A percentile compares a stretch with the other conserved stretches of the same genome.
phyloP scores from a whole-genome alignment of 768 basidiomycete genomes.

The Suillus clintonianus region DNA sequence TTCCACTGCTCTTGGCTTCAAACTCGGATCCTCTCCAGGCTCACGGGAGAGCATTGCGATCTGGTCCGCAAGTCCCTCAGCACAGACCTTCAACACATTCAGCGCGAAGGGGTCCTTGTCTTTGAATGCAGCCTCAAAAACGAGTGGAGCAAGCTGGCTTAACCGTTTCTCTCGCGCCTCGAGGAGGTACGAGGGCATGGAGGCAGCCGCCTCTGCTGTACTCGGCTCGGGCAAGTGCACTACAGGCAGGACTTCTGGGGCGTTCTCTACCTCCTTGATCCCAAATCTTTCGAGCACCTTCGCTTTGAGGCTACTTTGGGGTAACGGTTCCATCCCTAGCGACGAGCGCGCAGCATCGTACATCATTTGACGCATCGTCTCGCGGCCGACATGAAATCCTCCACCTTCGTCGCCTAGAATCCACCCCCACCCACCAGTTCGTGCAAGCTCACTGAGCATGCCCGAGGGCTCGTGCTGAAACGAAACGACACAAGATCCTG shows the following conservation, averaged over 20 bases:
- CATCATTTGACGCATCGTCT: constrained; percentile 70
- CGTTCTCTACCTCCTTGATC: constrained; percentile 43
- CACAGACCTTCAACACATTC: constrained; percentile 53
- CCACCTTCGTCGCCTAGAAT: constrained; percentile 84
- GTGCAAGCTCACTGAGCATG: constrained; percentile 60
- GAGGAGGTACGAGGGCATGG: constrained; percentile 26
- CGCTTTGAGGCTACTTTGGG: constrained; percentile 39
- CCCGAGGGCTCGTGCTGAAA: constrained; percentile 49
- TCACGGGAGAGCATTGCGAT: constrained; percentile 46
- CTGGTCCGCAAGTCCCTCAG: constrained; percentile 57
- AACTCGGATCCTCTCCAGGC: constrained; percentile 40
- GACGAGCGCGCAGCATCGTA: constrained; percentile 54
- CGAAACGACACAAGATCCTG: constrained; percentile 74
- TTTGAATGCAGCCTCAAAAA: constrained; percentile 78
- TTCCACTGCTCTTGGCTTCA: constrained; percentile 41
- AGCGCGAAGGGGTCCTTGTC: constrained; percentile 67
- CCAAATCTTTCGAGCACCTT: constrained; percentile 58
- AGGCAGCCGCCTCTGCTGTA: constrained; percentile 15
- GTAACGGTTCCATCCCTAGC: constrained; percentile 23
- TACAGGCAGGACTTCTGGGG: constrained; percentile 62
- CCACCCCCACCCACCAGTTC: constrained; percentile 84
- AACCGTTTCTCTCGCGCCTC: constrained; percentile 70
- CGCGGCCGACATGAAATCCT: constrained; percentile 78
- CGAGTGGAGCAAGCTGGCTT: constrained; percentile 70
- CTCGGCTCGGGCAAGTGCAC: constrained; percentile 65